Percentiles rank a stretch among this genome's conserved stretches.
These are phyloP conservation scores for Claviceps fusiformis DNA, from an alignment of 2,329 filamentous ascomycete genomes.

Conservation along the genomic window DNA sequence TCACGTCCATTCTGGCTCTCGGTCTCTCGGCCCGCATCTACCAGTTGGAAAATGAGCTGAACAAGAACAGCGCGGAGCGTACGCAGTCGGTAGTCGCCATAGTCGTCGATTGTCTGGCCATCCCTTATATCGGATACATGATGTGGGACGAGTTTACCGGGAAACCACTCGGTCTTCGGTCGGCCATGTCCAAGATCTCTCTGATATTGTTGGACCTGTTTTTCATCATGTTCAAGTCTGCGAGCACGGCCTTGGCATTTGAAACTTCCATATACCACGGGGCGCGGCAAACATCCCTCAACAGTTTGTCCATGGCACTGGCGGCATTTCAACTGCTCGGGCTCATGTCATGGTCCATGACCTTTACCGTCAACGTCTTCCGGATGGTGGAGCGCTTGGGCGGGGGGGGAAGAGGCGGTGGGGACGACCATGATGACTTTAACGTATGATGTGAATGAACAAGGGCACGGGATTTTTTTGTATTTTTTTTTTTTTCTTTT, in stretches of 20 bases:
- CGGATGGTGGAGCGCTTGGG: conserved; percentile 50
- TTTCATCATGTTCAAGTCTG: conserved; percentile 95
- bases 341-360: conserved; percentile 78
- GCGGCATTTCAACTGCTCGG: conserved; percentile 69
- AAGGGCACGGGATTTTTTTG: background rate
- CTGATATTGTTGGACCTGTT: conserved; percentile 85
- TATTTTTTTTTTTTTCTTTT: background rate
- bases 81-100: conserved; percentile 81
- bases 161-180: conserved; percentile 78
- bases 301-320: conserved; percentile 52
- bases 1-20: conserved; percentile 70
- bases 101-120: conserved; percentile 73
- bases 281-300: conserved; percentile 21
- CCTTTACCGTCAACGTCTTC: conserved; percentile 76
- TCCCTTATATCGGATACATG: conserved; percentile 86
- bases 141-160: conserved; percentile 94
- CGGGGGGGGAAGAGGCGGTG: conserved; percentile 24
- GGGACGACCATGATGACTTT: conserved; percentile 17
- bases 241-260: conserved; percentile 82
- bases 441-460: conserved; percentile 1
- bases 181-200: conserved; percentile 71
- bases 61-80: conserved; percentile 37
- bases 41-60: conserved; percentile 36
- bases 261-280: conserved; percentile 57
- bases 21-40: conserved; percentile 66